Conservation (phyloP, 1,284 basidiomycete genomes). For the Pyrrhoderma lamaoense region DNA sequence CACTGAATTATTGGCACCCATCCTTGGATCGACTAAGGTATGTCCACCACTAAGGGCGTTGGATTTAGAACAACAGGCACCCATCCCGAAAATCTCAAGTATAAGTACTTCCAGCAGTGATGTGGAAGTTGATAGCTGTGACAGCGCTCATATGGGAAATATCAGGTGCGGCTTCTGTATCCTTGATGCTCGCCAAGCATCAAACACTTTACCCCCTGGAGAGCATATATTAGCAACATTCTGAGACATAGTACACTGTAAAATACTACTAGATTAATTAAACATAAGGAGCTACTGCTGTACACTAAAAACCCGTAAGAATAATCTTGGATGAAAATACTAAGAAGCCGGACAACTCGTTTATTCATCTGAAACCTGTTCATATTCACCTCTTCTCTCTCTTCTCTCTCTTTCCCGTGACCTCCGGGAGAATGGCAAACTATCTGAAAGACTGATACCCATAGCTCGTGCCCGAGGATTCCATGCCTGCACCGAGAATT, state of each 20-base stretch:
- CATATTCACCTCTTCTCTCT: conserved; percentile 20
- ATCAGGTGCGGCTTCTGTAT: too few relatives aligned
- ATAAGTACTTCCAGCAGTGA: conserved; percentile 7
- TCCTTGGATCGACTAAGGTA: conserved; percentile 36
- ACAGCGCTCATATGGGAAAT: too few relatives aligned
- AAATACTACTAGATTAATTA: neutral
- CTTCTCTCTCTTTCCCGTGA: conserved; percentile 26
- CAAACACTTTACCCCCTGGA: too few relatives aligned
- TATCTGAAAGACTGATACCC: conserved; percentile 38
- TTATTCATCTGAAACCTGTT: neutral
- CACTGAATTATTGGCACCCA: conserved; percentile 7
- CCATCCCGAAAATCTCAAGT: conserved; percentile 37
- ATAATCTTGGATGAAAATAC: too few relatives aligned
- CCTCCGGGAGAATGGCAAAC: conserved; percentile 24
- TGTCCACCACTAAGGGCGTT: conserved; percentile 45
- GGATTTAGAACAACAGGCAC: conserved; percentile 60
- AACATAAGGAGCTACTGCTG: neutral
- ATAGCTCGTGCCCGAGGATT: conserved; percentile 47
- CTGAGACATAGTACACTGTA: too few relatives aligned
- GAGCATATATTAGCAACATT: too few relatives aligned
- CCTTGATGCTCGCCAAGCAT: too few relatives aligned
- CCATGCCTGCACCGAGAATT: conserved; percentile 40
- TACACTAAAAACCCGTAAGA: too few relatives aligned
- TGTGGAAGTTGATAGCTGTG: neutral
- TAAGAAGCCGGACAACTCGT: too few relatives aligned